Evolutionary conservation across 2,329 filamentous ascomycete species (phyloP), one percentile per base, ranked within the genome.

Genomic region (Hymenoscyphus occultus): DNA sequence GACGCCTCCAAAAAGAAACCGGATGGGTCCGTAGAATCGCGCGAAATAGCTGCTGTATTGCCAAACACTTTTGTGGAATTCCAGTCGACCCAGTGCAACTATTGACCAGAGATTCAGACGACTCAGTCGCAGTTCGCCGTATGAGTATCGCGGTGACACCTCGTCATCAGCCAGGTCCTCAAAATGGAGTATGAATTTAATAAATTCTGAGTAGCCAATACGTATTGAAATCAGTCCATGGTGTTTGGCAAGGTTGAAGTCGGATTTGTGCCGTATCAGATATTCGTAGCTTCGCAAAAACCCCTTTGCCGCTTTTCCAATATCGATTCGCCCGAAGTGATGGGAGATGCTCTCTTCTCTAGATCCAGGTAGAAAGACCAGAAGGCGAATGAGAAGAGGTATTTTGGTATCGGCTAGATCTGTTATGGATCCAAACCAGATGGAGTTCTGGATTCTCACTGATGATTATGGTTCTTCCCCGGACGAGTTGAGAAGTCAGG

Each of bases 391-490:
- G 68, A 71, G 13, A 72, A 35, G 5, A 77, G 71, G 57, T 72
- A 76, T 1, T 61, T 56, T 32, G 51, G 22, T 1, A 56, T 28
- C 5, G 51, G 51, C 19, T 56, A 12, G 31, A 62, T 73, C 66
- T 65, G 6, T 71, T 65, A n/a, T 74, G 62, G 22, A 67, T 67
- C 72, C 73, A 75, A 3, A 78, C 71, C 0, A 79, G 69, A 68
- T 79, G 76, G 12, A 76, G 69, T 39, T 74, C 70, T 0, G 74
- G 70, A n/a, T 75, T 64, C 64, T 78, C 76, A 13, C 74, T 74
- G 19, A 77, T 56, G 7, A 77, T 40, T 32, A 79, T 74, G 0
- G 67, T 57, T 10, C 75, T 75, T 1, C 68, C 66, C 28, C 73
- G 70, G 0, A 75, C 65, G 14, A 63, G 59, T 61, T 78, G 76